Percentiles rank a stretch among this genome's conserved stretches.
Conservation (phyloP, 192 early-diverging fungal genomes). For the Diversispora eburnea region DNA sequence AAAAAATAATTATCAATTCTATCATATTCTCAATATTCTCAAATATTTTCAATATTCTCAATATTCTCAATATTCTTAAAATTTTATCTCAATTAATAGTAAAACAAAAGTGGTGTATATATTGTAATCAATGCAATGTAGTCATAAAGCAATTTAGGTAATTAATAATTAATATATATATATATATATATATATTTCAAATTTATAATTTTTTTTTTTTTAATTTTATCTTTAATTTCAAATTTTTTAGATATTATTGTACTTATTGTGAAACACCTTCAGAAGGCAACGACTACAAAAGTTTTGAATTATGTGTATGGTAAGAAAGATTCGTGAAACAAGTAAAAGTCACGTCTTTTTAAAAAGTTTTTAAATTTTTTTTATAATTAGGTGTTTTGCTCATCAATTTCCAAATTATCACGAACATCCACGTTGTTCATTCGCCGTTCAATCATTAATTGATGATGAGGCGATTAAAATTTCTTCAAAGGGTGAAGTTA, state of each 20-base stretch:
- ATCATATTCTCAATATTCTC: background rate
- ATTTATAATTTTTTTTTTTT: background rate
- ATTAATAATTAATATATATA: background rate
- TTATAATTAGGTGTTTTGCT: slow-evolving; percentile 57
- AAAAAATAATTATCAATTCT: too few species aligned
- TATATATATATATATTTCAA: background rate
- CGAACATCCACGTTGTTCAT: slow-evolving; percentile 72
- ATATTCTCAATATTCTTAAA: background rate
- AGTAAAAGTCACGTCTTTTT: background rate
- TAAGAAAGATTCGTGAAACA: slow-evolving; percentile 4
- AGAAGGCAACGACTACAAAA: slow-evolving; percentile 61
- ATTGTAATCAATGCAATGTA: slow-evolving; percentile 77
- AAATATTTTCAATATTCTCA: background rate
- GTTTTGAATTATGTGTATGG: slow-evolving; percentile 69
- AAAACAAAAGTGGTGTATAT: slow-evolving; percentile 54
- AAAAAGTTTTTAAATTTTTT: slow-evolving; percentile 14
- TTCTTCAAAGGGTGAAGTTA: slow-evolving; percentile 55
- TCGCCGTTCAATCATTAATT: slow-evolving; percentile 71
- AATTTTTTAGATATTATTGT: slow-evolving; percentile 60
- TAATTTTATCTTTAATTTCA: background rate
- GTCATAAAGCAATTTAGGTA: slow-evolving; percentile 77
- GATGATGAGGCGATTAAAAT: slow-evolving; percentile 51
- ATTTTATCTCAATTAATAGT: slow-evolving; percentile 15
- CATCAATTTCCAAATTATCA: slow-evolving; percentile 67
- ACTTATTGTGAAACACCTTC: slow-evolving; percentile 72